Evolutionary conservation across 345 rosid species (phyloP).

Genomic region (Lagerstroemia speciosa): DNA sequence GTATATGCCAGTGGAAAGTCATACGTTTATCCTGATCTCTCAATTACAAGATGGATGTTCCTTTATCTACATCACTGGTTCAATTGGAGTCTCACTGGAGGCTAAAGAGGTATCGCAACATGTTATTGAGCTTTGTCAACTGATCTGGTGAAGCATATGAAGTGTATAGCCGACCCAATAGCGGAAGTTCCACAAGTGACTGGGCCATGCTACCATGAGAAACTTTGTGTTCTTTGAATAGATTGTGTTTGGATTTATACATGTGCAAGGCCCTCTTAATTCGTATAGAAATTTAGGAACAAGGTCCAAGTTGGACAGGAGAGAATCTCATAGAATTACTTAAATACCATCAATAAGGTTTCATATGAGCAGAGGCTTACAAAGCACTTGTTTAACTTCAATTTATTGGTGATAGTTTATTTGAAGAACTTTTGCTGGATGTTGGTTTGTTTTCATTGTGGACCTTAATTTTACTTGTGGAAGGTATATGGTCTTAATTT

Average conservation of each 20-base stretch:
- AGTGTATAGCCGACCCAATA: background rate
- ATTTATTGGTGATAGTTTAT: background rate
- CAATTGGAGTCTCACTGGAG: conserved; percentile 66
- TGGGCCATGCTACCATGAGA: background rate
- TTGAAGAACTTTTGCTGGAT: background rate
- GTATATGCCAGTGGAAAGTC: conserved; percentile 52
- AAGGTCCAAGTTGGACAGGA: background rate
- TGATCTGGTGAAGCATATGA: background rate
- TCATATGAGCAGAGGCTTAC: too few relatives aligned
- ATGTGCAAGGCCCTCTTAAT: background rate
- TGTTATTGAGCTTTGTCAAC: background rate
- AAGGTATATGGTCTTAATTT: background rate
- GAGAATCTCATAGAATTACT: background rate
- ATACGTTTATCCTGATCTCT: conserved; percentile 60
- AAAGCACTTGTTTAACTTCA: too few relatives aligned
- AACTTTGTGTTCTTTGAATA: background rate
- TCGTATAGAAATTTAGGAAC: background rate
- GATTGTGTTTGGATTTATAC: background rate
- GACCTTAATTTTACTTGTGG: background rate
- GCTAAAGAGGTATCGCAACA: conserved; percentile 54
- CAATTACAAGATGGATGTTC: conserved; percentile 71
- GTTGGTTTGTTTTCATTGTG: background rate
- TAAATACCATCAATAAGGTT: background rate
- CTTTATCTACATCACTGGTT: conserved; percentile 64
- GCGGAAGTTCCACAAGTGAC: background rate